Evolutionary conservation across 805 yeast species (phyloP).

Genomic region (Cyberlindnera suaveolens): DNA sequence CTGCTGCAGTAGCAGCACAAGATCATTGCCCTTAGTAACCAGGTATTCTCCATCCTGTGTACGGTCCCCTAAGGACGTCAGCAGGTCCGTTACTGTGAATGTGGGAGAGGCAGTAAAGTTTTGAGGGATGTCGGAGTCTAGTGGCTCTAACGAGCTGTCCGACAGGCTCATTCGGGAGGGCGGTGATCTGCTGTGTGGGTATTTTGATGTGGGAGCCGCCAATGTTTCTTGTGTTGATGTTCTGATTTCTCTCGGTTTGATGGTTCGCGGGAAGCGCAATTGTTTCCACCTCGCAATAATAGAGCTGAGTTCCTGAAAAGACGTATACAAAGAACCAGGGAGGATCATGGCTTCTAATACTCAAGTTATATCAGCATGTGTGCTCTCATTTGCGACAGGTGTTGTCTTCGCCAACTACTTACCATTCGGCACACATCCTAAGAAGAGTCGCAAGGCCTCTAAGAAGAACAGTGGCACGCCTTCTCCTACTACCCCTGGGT

Average conservation of each 20-base stretch:
- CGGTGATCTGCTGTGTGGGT: too few species aligned
- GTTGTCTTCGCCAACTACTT: slow-evolving; percentile 23
- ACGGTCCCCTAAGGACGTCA: slow-evolving; percentile 48
- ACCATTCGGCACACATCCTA: slow-evolving; percentile 1
- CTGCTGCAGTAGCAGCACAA: slow-evolving; percentile 48
- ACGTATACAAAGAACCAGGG: background rate
- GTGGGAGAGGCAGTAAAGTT: slow-evolving; percentile 36
- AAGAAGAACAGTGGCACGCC: slow-evolving; percentile 1
- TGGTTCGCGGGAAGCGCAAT: too few species aligned
- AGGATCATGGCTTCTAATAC: slow-evolving; percentile 16
- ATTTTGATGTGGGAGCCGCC: too few species aligned
- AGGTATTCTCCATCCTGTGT: slow-evolving; percentile 44
- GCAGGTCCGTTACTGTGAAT: slow-evolving; percentile 57
- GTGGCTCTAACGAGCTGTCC: background rate
- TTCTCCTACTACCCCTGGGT: slow-evolving; percentile 5
- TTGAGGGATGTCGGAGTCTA: background rate
- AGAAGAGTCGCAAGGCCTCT: slow-evolving; percentile 3
- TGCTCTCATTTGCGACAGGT: slow-evolving; percentile 34
- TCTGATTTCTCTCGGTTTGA: too few species aligned
- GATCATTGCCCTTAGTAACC: slow-evolving; percentile 58
- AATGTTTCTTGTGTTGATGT: too few species aligned
- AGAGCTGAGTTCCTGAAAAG: too few species aligned
- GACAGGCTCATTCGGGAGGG: background rate
- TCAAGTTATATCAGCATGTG: slow-evolving; percentile 29
- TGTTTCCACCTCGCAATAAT: too few species aligned